Conservation (phyloP, 2,329 filamentous ascomycete genomes). For the Alternaria consortialis region DNA sequence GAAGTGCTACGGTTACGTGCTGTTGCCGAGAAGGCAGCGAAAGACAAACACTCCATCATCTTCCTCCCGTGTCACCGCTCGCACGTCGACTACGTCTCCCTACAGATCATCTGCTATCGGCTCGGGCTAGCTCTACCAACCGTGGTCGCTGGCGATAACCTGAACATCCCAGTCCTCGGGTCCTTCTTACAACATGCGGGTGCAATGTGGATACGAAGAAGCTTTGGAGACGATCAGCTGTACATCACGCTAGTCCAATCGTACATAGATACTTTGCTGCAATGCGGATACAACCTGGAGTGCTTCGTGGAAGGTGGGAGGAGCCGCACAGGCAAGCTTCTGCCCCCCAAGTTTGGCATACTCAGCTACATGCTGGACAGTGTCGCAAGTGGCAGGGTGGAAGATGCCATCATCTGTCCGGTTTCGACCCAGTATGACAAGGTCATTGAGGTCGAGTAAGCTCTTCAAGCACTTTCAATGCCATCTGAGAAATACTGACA, state of each 20-base stretch:
- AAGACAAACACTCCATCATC: conserved; percentile 92
- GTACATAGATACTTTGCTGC: conserved; percentile 91
- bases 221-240: conserved; percentile 89
- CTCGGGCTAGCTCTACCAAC: conserved; percentile 88
- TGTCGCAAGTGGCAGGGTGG: conserved; percentile 83
- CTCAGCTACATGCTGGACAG: conserved; percentile 91
- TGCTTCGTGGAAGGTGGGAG: conserved; percentile 98
- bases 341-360: conserved; percentile 96
- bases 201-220: conserved; percentile 94
- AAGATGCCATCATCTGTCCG: conserved; percentile 92
- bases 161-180: conserved; percentile 92
- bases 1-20: conserved; percentile 84
- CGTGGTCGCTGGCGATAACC: conserved; percentile 93
- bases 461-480: neutral
- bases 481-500: conserved; percentile 11
- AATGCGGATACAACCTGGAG: conserved; percentile 92
- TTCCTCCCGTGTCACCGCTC: conserved; percentile 95
- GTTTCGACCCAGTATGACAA: conserved; percentile 99
- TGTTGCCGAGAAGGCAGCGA: conserved; percentile 82
- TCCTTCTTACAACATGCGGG: conserved; percentile 92
- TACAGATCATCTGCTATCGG: conserved; percentile 95
- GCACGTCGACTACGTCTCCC: conserved; percentile 93
- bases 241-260: conserved; percentile 94
- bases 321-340: conserved; percentile 89
- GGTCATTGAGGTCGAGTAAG: conserved; percentile 81